Percentiles rank a stretch among this genome's conserved stretches.
These are phyloP conservation scores for Lactuca sativa DNA, from an alignment of 129 eudicot genomes.

Conservation along the genomic window DNA sequence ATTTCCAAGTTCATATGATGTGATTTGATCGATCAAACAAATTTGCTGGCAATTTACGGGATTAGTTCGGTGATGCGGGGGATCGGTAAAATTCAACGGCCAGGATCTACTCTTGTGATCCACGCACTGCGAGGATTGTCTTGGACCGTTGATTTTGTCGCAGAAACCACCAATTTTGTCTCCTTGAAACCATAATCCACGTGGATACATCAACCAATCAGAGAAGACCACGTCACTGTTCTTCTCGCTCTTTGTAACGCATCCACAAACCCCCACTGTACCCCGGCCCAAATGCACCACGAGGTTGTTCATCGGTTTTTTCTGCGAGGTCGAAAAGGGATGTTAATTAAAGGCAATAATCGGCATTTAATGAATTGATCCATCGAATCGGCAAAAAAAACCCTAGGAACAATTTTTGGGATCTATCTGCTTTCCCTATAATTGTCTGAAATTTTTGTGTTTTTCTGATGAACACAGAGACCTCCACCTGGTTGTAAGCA, in stretches of 20 bases:
- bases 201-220: constrained; percentile 21
- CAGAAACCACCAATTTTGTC: not conserved
- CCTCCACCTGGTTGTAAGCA: constrained; percentile 22
- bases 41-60: not conserved
- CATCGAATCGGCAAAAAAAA: constrained; percentile 18
- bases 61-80: too few species aligned
- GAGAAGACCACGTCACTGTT: not conserved
- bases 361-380: constrained; percentile 3
- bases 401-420: constrained; percentile 26
- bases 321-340: not conserved
- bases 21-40: not conserved
- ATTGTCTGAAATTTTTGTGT: not conserved
- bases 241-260: constrained; percentile 23
- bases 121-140: not conserved
- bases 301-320: constrained; percentile 11
- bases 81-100: not conserved
- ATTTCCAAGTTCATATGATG: not conserved
- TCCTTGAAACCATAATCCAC: constrained; percentile 12
- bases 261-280: not conserved
- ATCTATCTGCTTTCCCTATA: constrained; percentile 11
- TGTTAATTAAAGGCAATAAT: constrained; percentile 7
- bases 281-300: constrained; percentile 17
- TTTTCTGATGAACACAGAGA: constrained; percentile 29
- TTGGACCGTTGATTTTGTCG: not conserved
- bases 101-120: not conserved